phyloP scores from a whole-genome alignment of 2,329 filamentous ascomycete species.

The Coleophoma crateriformis region DNA sequence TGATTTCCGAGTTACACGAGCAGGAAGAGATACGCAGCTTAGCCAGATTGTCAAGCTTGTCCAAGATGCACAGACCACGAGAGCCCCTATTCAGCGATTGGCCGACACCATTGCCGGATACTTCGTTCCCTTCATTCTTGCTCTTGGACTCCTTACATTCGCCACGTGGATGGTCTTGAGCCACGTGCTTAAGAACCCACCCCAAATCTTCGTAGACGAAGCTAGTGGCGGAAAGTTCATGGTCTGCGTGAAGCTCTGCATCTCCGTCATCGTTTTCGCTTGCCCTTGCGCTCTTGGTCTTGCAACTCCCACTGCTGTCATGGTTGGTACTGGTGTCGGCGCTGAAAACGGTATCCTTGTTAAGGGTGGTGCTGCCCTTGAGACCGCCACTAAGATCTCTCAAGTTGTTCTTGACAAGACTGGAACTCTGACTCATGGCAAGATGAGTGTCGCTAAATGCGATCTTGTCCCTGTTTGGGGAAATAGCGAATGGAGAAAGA shows the following conservation, averaged over 20 bases:
- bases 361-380: slow-evolving; percentile 88
- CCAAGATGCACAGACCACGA: slow-evolving; percentile 90
- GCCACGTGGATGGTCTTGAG: slow-evolving; percentile 91
- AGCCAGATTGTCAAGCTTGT: slow-evolving; percentile 99
- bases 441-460: slow-evolving; percentile 82
- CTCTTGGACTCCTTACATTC: slow-evolving; percentile 81
- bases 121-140: slow-evolving; percentile 86
- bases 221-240: slow-evolving; percentile 87
- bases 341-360: slow-evolving; percentile 96
- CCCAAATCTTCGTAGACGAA: slow-evolving; percentile 76
- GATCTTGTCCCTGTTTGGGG: slow-evolving; percentile 66
- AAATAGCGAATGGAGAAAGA: slow-evolving; percentile 58
- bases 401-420: slow-evolving; percentile 95
- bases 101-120: slow-evolving; percentile 89
- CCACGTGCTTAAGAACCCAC: slow-evolving; percentile 78
- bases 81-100: slow-evolving; percentile 89
- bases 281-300: slow-evolving; percentile 96
- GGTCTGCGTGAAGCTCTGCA: slow-evolving; percentile 96
- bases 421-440: slow-evolving; percentile 87
- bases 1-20: slow-evolving; percentile 87
- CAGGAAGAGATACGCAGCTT: slow-evolving; percentile 90
- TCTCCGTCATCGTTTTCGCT: slow-evolving; percentile 96
- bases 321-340: slow-evolving; percentile 97
- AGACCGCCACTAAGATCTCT: slow-evolving; percentile 84
- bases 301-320: slow-evolving; percentile 92